phyloP scores from a whole-genome alignment of 176 grass and related monocot species.

The Oryza coarctata region DNA sequence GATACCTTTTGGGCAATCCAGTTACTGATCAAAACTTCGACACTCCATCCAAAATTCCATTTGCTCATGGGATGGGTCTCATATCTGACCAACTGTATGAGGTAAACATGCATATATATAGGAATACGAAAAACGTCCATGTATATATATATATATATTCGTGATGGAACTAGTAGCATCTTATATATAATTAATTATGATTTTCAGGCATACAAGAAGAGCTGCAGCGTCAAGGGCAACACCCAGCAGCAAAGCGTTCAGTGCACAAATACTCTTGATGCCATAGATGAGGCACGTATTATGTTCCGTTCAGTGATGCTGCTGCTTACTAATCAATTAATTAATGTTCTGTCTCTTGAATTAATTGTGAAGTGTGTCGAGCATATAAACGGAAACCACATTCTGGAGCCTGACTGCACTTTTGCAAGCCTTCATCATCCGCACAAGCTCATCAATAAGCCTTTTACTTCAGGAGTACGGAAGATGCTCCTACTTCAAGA shows the following conservation, averaged over 20 bases:
- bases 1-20: conserved; percentile 63
- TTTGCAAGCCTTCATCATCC: conserved; percentile 27
- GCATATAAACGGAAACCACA: conserved; percentile 28
- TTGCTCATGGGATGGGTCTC: conserved; percentile 63
- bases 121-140: too few species aligned
- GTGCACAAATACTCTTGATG: conserved; percentile 29
- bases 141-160: too few species aligned
- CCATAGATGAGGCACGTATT: conserved; percentile 38
- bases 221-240: conserved; percentile 5
- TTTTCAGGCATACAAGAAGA: conserved; percentile 37
- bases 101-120: conserved; percentile 25
- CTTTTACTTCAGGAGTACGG: background rate
- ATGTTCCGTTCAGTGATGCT: conserved; percentile 7
- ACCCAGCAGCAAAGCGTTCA: conserved; percentile 16
- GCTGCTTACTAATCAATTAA: background rate
- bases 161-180: background rate
- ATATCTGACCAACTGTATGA: conserved; percentile 64
- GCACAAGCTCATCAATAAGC: background rate
- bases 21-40: conserved; percentile 52
- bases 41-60: conserved; percentile 35
- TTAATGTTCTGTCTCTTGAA: background rate
- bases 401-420: conserved; percentile 43
- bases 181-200: background rate
- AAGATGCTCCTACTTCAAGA: conserved; percentile 37
- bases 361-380: conserved; percentile 38